Percentiles rank a stretch among this genome's conserved stretches.
Evolutionary conservation across 2,329 filamentous ascomycete genomes (phyloP).

Genomic region (Bipolaris sorokiniana): DNA sequence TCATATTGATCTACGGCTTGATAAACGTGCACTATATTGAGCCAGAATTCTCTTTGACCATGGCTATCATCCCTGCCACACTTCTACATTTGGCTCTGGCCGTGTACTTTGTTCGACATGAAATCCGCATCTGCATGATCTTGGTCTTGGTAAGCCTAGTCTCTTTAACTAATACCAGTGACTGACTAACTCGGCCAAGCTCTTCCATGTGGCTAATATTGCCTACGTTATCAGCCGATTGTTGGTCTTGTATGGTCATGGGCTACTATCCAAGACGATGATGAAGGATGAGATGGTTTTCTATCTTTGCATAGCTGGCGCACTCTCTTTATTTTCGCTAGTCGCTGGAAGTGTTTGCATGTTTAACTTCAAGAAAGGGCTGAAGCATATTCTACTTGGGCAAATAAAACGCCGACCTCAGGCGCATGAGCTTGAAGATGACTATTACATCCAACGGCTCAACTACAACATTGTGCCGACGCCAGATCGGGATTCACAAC

Average conservation of each 20-base stretch:
- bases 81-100: conserved; percentile 23
- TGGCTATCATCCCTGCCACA: conserved; percentile 30
- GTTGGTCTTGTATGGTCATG: conserved; percentile 22
- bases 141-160: conserved; percentile 22
- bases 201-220: conserved; percentile 24
- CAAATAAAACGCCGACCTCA: conserved; percentile 13
- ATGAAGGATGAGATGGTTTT: conserved; percentile 35
- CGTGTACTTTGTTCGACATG: conserved; percentile 17
- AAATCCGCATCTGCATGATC: conserved; percentile 18
- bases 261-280: conserved; percentile 11
- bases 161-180: background rate
- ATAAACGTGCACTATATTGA: conserved; percentile 29
- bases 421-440: conserved; percentile 11
- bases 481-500: conserved; percentile 13
- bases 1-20: conserved; percentile 30
- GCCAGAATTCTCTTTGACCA: conserved; percentile 32
- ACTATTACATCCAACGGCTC: conserved; percentile 19
- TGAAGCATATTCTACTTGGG: conserved; percentile 27
- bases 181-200: conserved; percentile 3
- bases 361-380: conserved; percentile 29
- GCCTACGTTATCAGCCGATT: conserved; percentile 30
- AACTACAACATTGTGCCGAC: conserved; percentile 15
- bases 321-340: conserved; percentile 10
- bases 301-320: conserved; percentile 20
- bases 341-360: conserved; percentile 22